phyloP scores from a whole-genome alignment of 2,329 filamentous ascomycete genomes.

The Fusarium burgessii region DNA sequence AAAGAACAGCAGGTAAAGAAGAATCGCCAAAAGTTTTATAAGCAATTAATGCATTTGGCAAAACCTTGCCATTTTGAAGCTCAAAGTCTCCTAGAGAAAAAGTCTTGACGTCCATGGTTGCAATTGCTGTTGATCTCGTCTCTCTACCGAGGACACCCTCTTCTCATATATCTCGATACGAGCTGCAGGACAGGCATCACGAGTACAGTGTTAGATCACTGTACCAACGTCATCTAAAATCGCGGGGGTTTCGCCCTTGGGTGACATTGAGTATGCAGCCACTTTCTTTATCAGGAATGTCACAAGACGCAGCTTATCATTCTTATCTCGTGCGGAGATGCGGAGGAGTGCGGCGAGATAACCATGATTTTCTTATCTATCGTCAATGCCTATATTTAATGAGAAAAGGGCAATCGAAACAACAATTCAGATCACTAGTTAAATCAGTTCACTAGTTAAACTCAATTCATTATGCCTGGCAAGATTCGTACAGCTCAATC shows the following conservation, averaged over 20 bases:
- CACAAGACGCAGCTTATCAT: conserved; percentile 34
- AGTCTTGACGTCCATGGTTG: conserved; percentile 32
- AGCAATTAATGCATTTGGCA: conserved; percentile 75
- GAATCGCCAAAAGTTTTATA: conserved; percentile 81
- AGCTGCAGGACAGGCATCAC: not conserved
- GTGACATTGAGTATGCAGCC: conserved; percentile 14
- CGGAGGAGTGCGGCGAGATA: conserved; percentile 21
- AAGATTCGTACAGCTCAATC: conserved; percentile 43
- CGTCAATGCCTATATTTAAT: not conserved
- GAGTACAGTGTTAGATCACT: not conserved
- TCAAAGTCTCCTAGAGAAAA: conserved; percentile 74
- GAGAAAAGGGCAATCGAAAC: not conserved
- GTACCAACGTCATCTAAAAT: not conserved
- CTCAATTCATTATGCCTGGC: conserved; percentile 31
- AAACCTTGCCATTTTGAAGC: conserved; percentile 71
- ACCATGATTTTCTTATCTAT: conserved; percentile 1
- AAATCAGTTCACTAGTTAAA: no score
- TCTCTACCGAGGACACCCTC: not conserved
- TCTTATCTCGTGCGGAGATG: conserved; percentile 33
- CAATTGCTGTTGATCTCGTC: not conserved
- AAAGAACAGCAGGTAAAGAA: conserved; percentile 74
- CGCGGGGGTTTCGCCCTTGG: conserved; percentile 34
- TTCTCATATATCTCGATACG: conserved; percentile 14
- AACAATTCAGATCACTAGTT: not conserved
- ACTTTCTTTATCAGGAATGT: conserved; percentile 31